Conservation (phyloP, 2,329 filamentous ascomycete species). For the Colletotrichum sidae region DNA sequence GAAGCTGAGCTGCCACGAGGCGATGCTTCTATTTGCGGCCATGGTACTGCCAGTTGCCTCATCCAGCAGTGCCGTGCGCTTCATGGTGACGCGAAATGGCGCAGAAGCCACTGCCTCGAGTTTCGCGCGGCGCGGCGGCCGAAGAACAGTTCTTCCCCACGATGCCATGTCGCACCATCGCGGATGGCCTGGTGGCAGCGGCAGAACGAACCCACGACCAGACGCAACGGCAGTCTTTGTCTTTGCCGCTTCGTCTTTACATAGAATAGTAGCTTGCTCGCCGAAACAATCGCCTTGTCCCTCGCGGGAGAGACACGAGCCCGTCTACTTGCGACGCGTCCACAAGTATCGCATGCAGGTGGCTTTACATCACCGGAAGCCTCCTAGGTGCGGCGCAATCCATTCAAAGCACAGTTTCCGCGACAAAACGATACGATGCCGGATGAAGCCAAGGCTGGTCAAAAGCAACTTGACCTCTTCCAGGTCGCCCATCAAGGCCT, state of each 20-base stretch:
- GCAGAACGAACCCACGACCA: conserved; percentile 2
- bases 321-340: background rate
- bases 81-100: conserved; percentile 17
- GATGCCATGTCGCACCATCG: conserved; percentile 32
- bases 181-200: conserved; percentile 2
- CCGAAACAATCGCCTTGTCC: background rate
- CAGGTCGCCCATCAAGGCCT: background rate
- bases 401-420: background rate
- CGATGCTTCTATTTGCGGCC: conserved; percentile 11
- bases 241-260: background rate
- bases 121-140: conserved; percentile 31
- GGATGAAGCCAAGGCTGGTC: background rate
- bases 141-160: conserved; percentile 5
- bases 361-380: background rate
- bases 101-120: conserved; percentile 16
- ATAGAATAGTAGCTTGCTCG: background rate
- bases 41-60: background rate
- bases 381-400: background rate
- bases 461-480: conserved; percentile 5
- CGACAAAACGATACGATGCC: background rate
- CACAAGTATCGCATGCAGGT: background rate
- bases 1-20: background rate
- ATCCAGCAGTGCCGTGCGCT: conserved; percentile 17
- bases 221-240: background rate
- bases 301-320: background rate